phyloP scores from a whole-genome alignment of 2,329 filamentous ascomycete species.

The Aaosphaeria arxii region DNA sequence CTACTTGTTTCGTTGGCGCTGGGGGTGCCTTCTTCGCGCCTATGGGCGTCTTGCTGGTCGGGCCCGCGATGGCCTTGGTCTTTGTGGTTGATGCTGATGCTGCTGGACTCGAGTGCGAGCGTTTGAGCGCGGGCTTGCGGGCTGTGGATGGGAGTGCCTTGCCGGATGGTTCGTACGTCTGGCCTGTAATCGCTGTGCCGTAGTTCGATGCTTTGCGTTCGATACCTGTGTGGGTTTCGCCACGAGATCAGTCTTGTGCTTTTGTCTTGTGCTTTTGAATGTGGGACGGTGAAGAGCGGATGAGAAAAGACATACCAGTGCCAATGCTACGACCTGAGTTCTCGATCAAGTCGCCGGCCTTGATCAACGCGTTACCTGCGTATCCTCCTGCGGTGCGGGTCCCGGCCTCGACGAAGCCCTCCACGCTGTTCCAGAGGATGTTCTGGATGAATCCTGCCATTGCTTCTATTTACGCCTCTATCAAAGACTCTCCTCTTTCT shows the following conservation, averaged over 20 bases:
- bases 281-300: neutral
- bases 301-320: slow-evolving; percentile 17
- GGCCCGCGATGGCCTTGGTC: slow-evolving; percentile 6
- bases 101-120: slow-evolving; percentile 31
- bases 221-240: slow-evolving; percentile 15
- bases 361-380: slow-evolving; percentile 36
- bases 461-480: neutral
- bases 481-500: neutral
- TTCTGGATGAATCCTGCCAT: slow-evolving; percentile 27
- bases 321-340: slow-evolving; percentile 28
- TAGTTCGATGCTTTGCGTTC: slow-evolving; percentile 30
- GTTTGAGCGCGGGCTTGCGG: slow-evolving; percentile 26
- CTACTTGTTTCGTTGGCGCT: slow-evolving; percentile 10
- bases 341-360: slow-evolving; percentile 37
- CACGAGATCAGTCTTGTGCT: neutral
- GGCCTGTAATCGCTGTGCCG: slow-evolving; percentile 25
- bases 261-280: neutral
- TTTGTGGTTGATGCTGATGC: slow-evolving; percentile 12
- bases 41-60: slow-evolving; percentile 14
- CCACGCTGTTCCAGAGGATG: slow-evolving; percentile 37
- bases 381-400: slow-evolving; percentile 35
- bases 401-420: slow-evolving; percentile 36
- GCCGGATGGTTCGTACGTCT: slow-evolving; percentile 18
- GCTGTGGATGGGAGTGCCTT: slow-evolving; percentile 29
- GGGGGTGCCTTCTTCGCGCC: slow-evolving; percentile 29